A percentile compares a stretch with the other conserved stretches of the same genome.
Evolutionary conservation across 352 stramenopile genomes (phyloP).

Genomic region (Phytophthora nicotianae): DNA sequence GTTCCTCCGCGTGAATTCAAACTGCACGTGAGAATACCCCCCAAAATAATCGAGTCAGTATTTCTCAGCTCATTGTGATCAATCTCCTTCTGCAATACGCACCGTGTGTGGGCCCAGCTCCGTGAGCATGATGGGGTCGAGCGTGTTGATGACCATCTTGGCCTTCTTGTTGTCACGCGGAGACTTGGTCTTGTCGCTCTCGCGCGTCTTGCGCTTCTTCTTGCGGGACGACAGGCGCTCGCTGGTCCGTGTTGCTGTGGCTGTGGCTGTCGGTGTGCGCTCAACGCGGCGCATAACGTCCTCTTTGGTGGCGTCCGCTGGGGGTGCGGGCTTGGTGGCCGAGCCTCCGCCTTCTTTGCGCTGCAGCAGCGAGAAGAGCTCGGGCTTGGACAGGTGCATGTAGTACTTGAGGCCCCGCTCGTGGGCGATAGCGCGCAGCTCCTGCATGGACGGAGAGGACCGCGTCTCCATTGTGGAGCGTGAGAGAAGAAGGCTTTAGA

Average conservation of each 20-base stretch:
- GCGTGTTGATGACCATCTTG: slow-evolving; percentile 73
- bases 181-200: slow-evolving; percentile 28
- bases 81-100: slow-evolving; percentile 7
- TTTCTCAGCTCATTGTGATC: slow-evolving; percentile 1
- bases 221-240: slow-evolving; percentile 51
- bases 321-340: neutral
- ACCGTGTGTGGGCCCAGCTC: slow-evolving; percentile 80
- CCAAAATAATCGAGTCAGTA: slow-evolving; percentile 28
- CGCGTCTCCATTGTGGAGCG: slow-evolving; percentile 69
- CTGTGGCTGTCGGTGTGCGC: slow-evolving; percentile 10
- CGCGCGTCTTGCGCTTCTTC: slow-evolving; percentile 56
- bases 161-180: slow-evolving; percentile 48
- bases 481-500: neutral
- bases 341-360: slow-evolving; percentile 71
- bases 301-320: slow-evolving; percentile 19
- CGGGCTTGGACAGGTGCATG: slow-evolving; percentile 78
- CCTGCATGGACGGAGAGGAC: slow-evolving; percentile 80
- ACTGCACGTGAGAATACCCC: slow-evolving; percentile 43
- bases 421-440: slow-evolving; percentile 70
- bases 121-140: slow-evolving; percentile 90
- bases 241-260: slow-evolving; percentile 50
- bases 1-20: slow-evolving; percentile 85
- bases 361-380: slow-evolving; percentile 79
- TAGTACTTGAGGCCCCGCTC: slow-evolving; percentile 87
- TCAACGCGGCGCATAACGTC: slow-evolving; percentile 21